Conservation (phyloP, 257 asterid species). For the Buddleja alternifolia region DNA sequence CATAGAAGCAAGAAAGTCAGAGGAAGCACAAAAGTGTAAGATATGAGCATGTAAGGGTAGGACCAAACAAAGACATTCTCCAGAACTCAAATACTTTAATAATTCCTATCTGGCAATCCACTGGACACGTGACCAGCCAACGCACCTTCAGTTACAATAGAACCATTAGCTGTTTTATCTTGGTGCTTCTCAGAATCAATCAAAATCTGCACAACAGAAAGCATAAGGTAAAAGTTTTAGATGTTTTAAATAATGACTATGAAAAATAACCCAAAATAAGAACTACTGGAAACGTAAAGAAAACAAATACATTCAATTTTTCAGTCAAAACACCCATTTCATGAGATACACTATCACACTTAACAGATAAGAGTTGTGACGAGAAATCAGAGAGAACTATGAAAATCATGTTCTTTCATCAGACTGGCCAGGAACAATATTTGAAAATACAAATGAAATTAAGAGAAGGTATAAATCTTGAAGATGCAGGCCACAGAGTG, state of each 20-base stretch:
- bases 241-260: not conserved
- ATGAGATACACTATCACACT: not conserved
- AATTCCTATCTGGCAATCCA: slow-evolving; percentile 16
- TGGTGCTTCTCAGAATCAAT: slow-evolving; percentile 36
- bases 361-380: slow-evolving; percentile 9
- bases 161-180: slow-evolving; percentile 39
- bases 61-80: not conserved
- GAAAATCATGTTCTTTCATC: not conserved
- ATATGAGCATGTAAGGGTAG: not conserved
- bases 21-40: not conserved
- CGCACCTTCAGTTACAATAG: slow-evolving; percentile 59
- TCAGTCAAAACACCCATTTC: not conserved
- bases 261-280: not conserved
- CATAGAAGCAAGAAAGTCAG: slow-evolving; percentile 19
- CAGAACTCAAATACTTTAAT: not conserved
- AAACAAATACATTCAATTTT: not conserved
- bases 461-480: not conserved
- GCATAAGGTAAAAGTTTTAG: slow-evolving; percentile 4
- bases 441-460: not conserved
- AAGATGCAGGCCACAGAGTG: not conserved
- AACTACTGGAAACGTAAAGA: not conserved
- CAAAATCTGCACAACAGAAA: slow-evolving; percentile 54
- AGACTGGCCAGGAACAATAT: not conserved
- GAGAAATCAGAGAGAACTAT: not conserved
- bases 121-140: slow-evolving; percentile 18